Evolutionary conservation across 345 rosid genomes (phyloP).

Genomic region (Gossypium australe): DNA sequence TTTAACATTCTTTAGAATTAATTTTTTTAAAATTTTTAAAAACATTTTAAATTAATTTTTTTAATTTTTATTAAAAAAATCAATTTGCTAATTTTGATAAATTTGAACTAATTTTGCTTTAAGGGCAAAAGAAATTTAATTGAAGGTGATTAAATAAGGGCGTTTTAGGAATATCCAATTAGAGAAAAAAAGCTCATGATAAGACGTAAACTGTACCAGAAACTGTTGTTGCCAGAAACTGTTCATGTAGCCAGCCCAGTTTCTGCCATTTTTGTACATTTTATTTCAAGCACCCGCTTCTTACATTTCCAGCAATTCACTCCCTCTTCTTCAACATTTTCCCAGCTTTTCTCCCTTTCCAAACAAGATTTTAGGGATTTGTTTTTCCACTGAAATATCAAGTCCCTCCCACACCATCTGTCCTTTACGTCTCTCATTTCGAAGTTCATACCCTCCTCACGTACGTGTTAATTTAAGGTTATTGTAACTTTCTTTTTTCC

Average conservation of each 20-base stretch:
- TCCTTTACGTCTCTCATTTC: background rate
- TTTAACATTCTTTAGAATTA: no score
- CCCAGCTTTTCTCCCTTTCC: background rate
- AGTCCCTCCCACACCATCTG: background rate
- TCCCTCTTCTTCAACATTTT: background rate
- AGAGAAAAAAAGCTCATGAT: background rate
- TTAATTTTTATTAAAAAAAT: no score
- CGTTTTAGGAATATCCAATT: background rate
- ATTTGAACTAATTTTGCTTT: no score
- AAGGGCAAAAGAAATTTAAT: no score
- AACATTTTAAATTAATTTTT: no score
- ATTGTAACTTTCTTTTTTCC: background rate
- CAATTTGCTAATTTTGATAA: no score
- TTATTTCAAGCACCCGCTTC: background rate
- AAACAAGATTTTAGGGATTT: slow-evolving; percentile 4
- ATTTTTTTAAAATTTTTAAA: no score
- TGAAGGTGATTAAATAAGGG: no score
- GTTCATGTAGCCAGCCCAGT: background rate
- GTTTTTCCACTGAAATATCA: background rate
- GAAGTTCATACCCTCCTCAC: background rate
- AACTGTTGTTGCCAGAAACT: background rate
- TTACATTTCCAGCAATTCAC: background rate
- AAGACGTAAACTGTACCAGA: background rate
- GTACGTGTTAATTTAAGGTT: background rate
- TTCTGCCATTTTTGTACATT: background rate